phyloP scores from a whole-genome alignment of 257 asterid species.

The Petrea volubilis region DNA sequence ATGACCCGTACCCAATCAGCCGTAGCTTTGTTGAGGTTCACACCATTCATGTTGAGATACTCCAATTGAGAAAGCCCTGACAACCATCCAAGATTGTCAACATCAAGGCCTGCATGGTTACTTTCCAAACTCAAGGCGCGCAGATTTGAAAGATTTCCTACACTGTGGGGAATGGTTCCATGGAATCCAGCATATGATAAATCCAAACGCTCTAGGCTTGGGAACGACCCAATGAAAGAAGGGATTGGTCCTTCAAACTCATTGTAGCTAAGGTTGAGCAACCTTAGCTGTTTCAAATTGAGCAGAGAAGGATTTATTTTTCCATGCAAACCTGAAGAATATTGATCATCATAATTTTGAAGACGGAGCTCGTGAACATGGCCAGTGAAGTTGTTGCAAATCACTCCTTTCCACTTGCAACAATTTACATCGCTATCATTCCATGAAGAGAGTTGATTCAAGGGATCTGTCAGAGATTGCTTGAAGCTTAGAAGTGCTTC shows the following conservation, averaged over 20 bases:
- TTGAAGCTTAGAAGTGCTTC: no score
- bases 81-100: not conserved
- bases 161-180: not conserved
- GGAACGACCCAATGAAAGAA: constrained; percentile 16
- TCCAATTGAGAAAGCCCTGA: no score
- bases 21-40: no score
- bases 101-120: not conserved
- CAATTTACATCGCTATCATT: no score
- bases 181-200: no score
- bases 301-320: not conserved
- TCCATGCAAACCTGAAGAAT: not conserved
- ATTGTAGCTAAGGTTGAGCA: constrained; percentile 16
- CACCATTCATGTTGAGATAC: no score
- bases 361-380: not conserved
- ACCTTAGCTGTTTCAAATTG: constrained; percentile 18
- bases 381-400: no score
- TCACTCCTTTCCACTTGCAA: no score
- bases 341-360: not conserved
- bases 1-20: not conserved
- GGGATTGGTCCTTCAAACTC: constrained; percentile 21
- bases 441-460: no score
- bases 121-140: not conserved
- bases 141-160: constrained; percentile 25
- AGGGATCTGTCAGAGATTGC: no score
- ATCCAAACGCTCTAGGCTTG: constrained; percentile 11